Percentiles rank a stretch among this genome's conserved stretches.
phyloP scores from a whole-genome alignment of 306 rosid species.

The Abrus pulchellus region DNA sequence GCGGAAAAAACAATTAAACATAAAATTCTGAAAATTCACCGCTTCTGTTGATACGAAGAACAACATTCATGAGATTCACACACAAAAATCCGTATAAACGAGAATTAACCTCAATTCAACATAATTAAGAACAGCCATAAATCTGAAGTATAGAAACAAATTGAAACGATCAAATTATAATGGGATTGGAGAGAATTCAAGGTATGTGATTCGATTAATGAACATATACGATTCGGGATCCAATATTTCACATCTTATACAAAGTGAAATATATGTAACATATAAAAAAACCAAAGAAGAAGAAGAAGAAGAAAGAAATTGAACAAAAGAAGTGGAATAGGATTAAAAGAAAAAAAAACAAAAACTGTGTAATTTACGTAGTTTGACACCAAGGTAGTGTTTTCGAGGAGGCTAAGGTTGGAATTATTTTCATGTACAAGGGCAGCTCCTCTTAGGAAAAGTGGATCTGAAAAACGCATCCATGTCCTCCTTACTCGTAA shows the following conservation, averaged over 20 bases:
- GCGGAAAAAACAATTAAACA: neutral
- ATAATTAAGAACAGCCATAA: neutral
- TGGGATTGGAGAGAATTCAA: conserved; percentile 37
- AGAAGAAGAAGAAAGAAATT: conserved; percentile 20
- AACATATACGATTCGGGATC: conserved; percentile 50
- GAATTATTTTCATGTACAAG: conserved; percentile 46
- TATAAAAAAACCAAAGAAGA: conserved; percentile 28
- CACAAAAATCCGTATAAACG: neutral
- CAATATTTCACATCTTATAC: conserved; percentile 58
- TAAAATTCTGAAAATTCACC: conserved; percentile 2
- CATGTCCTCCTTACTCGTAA: conserved; percentile 45
- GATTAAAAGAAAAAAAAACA: neutral
- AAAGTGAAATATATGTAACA: conserved; percentile 49
- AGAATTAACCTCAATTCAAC: neutral
- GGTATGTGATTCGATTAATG: conserved; percentile 47
- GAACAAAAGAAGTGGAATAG: conserved; percentile 36
- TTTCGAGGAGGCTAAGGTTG: conserved; percentile 30
- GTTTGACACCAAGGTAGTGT: neutral
- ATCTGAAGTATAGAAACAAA: neutral
- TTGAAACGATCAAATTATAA: neutral
- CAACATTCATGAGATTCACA: neutral
- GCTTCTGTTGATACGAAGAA: neutral
- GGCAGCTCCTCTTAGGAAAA: conserved; percentile 53
- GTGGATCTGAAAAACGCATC: conserved; percentile 58
- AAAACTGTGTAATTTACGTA: conserved; percentile 55